phyloP scores from a whole-genome alignment of 2,329 filamentous ascomycete species.

The Colletotrichum sp. region DNA sequence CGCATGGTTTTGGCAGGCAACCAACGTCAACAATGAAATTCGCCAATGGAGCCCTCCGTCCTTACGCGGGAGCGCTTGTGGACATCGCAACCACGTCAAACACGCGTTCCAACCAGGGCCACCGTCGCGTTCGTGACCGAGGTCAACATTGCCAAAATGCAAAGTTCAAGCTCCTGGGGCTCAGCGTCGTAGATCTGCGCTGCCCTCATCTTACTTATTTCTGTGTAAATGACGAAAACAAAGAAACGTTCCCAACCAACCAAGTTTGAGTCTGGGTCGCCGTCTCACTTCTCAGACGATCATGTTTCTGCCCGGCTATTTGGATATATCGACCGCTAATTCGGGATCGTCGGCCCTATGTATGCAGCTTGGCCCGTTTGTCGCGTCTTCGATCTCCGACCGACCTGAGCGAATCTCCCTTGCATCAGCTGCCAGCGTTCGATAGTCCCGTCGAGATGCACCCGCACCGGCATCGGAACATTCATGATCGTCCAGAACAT shows the following conservation, averaged over 20 bases:
- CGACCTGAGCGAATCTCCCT: neutral
- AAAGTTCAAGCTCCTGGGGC: neutral
- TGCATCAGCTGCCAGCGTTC: neutral
- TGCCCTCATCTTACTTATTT: conserved; percentile 4
- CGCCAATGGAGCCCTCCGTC: neutral
- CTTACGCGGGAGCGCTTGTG: neutral
- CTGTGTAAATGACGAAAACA: neutral
- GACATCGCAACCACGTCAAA: neutral
- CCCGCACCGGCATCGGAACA: neutral
- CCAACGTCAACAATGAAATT: neutral
- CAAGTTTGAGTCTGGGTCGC: neutral
- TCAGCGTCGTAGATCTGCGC: neutral
- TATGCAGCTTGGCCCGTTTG: neutral
- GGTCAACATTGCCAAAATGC: neutral
- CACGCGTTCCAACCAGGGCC: neutral
- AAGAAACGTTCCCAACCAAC: neutral
- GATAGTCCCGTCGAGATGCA: neutral
- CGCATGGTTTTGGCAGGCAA: neutral
- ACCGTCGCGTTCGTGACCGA: neutral
- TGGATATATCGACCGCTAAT: neutral
- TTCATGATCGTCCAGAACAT: neutral
- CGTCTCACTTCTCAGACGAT: neutral
- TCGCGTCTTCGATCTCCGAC: neutral
- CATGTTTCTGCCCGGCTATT: neutral
- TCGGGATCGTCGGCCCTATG: neutral